phyloP scores from a whole-genome alignment of 2,329 filamentous ascomycete species.

The Epichloe amarillans region DNA sequence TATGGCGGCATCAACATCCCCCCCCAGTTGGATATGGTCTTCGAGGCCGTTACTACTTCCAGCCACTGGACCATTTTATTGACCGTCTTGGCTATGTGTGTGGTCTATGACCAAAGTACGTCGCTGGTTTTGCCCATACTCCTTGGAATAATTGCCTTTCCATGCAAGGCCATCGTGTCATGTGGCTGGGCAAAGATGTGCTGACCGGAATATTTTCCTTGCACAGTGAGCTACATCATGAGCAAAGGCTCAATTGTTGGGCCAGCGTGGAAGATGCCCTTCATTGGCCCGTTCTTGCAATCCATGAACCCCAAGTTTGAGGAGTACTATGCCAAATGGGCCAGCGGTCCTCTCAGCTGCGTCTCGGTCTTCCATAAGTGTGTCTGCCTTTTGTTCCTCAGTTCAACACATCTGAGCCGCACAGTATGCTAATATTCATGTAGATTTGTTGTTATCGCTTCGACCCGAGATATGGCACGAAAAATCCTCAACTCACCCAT shows the following conservation, averaged over 20 bases:
- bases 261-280: constrained; percentile 63
- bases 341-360: constrained; percentile 81
- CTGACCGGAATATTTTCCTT: background rate
- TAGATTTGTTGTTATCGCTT: constrained; percentile 94
- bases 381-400: constrained; percentile 13
- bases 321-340: constrained; percentile 86
- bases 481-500: constrained; percentile 92
- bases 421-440: background rate
- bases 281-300: constrained; percentile 91
- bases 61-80: constrained; percentile 50
- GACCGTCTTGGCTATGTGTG: constrained; percentile 55
- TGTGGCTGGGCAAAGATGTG: background rate
- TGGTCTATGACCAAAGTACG: constrained; percentile 86
- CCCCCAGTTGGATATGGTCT: constrained; percentile 41
- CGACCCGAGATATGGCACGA: constrained; percentile 84
- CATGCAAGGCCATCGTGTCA: too few relatives aligned
- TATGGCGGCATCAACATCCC: constrained; percentile 35
- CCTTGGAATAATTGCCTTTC: background rate
- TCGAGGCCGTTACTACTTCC: constrained; percentile 42
- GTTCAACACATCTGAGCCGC: background rate
- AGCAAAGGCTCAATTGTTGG: constrained; percentile 67
- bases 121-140: constrained; percentile 9
- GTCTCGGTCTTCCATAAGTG: constrained; percentile 99
- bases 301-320: constrained; percentile 86
- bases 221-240: constrained; percentile 57